These are phyloP conservation scores for Coemansia sp. DNA, from an alignment of 192 early-diverging fungal species.

Conservation along the genomic window DNA sequence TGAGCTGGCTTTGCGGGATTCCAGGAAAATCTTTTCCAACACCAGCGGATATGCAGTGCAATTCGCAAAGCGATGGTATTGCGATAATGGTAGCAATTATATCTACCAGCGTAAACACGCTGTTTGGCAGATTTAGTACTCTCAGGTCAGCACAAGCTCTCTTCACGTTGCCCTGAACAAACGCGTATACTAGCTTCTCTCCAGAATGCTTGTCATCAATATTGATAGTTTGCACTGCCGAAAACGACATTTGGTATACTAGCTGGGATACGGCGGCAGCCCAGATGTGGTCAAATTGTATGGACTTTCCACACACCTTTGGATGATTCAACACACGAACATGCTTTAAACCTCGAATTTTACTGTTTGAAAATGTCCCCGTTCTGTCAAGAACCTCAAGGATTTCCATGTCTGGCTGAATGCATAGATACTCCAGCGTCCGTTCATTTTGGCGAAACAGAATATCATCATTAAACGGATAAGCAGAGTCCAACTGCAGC, in stretches of 20 bases:
- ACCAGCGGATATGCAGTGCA: conserved; percentile 17
- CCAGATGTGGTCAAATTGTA: conserved; percentile 5
- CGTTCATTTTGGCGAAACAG: conserved; percentile 13
- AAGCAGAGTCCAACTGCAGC: conserved; percentile 8
- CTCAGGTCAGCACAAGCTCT: not conserved
- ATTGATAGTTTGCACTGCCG: not conserved
- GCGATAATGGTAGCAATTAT: conserved; percentile 4
- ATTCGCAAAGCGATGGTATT: conserved; percentile 3
- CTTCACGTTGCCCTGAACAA: conserved; percentile 9
- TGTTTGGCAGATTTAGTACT: conserved; percentile 8
- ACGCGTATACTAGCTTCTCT: conserved; percentile 13
- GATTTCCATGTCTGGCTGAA: not conserved
- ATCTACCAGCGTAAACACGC: conserved; percentile 7
- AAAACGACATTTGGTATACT: conserved; percentile 10
- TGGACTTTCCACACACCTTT: conserved; percentile 3
- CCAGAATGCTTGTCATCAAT: conserved; percentile 7
- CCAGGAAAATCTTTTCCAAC: conserved; percentile 15
- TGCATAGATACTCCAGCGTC: conserved; percentile 13
- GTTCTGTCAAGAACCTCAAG: conserved; percentile 11
- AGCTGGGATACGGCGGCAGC: conserved; percentile 11
- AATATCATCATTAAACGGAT: conserved; percentile 21
- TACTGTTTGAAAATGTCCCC: conserved; percentile 4
- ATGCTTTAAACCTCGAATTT: not conserved
- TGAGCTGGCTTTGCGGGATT: conserved; percentile 2
- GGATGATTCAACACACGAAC: conserved; percentile 2